Conservation (phyloP, 2,329 filamentous ascomycete genomes). For the Epichloe amarillans region DNA sequence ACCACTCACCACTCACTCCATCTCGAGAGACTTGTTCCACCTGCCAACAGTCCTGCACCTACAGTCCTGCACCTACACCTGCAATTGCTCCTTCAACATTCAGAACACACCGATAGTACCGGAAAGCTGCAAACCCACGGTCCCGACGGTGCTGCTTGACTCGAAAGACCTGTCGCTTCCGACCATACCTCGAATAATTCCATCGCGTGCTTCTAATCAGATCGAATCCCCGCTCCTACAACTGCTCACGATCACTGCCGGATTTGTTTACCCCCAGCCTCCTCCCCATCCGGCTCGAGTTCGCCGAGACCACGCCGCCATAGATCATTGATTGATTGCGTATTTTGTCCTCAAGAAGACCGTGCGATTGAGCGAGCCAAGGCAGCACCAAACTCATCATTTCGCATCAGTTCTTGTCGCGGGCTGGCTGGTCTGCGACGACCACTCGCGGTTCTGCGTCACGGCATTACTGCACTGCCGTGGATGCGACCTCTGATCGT, state of each 20-base stretch:
- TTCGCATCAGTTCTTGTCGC: not conserved
- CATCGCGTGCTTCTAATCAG: not conserved
- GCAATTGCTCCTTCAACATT: not conserved
- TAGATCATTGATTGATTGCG: not conserved
- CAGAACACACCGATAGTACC: not conserved
- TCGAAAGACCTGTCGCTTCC: not conserved
- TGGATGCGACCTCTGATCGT: slow-evolving; percentile 4
- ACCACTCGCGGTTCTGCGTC: not conserved
- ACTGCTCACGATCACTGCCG: not conserved
- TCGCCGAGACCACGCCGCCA: not conserved
- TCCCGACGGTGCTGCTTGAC: not conserved
- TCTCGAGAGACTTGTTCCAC: not conserved
- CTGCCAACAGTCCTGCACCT: not conserved
- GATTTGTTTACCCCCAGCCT: not conserved
- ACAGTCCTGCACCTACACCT: not conserved
- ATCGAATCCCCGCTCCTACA: not conserved
- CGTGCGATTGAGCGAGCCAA: not conserved
- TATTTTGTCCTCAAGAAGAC: not conserved
- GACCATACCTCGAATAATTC: not conserved
- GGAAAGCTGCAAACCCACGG: not conserved
- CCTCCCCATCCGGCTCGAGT: not conserved
- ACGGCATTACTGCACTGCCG: not conserved
- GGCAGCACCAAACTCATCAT: not conserved
- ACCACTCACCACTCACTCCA: not conserved
- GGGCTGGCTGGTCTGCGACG: not conserved